Percentiles rank a stretch among this genome's conserved stretches.
These are phyloP conservation scores for Colletotrichum gloeosporioides DNA, from an alignment of 2,329 filamentous ascomycete species.

Conservation along the genomic window DNA sequence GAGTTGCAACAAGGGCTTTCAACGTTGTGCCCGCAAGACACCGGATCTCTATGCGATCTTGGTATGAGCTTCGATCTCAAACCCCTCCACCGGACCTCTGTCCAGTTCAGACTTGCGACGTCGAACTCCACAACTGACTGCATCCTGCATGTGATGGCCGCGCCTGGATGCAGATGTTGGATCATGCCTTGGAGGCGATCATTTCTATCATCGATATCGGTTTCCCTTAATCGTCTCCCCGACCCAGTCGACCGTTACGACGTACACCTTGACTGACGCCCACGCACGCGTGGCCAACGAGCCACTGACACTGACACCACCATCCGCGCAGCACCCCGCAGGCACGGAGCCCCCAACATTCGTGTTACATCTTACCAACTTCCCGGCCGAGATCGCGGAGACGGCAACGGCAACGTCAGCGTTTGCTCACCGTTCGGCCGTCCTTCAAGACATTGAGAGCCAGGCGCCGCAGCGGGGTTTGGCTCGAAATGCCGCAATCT, in stretches of 20 bases:
- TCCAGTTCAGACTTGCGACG: neutral
- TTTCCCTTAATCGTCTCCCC: neutral
- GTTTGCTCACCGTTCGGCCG: conserved; percentile 4
- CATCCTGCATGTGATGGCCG: neutral
- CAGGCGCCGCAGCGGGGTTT: conserved; percentile 4
- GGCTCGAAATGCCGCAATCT: conserved; percentile 17
- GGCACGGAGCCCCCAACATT: conserved; percentile 4
- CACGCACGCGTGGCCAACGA: neutral
- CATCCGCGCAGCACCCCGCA: neutral
- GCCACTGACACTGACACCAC: neutral
- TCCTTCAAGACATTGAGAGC: neutral
- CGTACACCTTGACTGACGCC: neutral
- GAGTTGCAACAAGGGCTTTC: neutral
- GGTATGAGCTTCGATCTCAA: neutral
- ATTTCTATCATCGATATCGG: neutral
- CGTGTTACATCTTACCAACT: neutral
- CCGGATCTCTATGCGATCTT: neutral
- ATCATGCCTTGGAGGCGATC: neutral
- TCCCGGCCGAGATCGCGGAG: conserved; percentile 19
- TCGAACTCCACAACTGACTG: neutral
- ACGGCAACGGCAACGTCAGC: conserved; percentile 10
- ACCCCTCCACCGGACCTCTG: neutral
- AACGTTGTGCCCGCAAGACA: neutral
- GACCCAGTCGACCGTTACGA: neutral
- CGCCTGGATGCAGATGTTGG: neutral